These are phyloP conservation scores for Phylloporus scabripes DNA, from an alignment of 768 basidiomycete genomes.

Conservation along the genomic window DNA sequence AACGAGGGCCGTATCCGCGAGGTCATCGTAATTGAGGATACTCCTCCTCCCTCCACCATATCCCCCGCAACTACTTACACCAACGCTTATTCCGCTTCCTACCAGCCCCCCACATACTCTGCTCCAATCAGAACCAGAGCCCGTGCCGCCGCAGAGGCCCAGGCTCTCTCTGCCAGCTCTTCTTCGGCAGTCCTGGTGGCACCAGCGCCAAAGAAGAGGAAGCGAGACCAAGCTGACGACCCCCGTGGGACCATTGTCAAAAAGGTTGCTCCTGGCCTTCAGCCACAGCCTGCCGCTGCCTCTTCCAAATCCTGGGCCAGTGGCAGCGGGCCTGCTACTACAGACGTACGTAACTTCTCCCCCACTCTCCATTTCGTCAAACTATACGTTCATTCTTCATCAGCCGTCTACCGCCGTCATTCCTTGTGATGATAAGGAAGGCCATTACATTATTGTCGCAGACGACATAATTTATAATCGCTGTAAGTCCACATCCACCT, in stretches of 20 bases:
- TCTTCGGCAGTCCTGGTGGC: slow-evolving; percentile 60
- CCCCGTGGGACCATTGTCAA: slow-evolving; percentile 61
- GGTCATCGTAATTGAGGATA: slow-evolving; percentile 91
- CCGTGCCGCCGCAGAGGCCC: slow-evolving; percentile 80
- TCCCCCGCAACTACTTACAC: slow-evolving; percentile 70
- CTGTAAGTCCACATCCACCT: slow-evolving; percentile 47
- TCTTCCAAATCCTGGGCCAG: slow-evolving; percentile 63
- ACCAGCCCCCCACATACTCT: slow-evolving; percentile 70
- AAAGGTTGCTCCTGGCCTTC: slow-evolving; percentile 50
- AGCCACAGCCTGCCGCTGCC: slow-evolving; percentile 44
- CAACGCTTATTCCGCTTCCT: slow-evolving; percentile 68
- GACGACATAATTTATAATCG: slow-evolving; percentile 85
- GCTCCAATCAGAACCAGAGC: slow-evolving; percentile 81
- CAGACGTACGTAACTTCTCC: slow-evolving; percentile 52
- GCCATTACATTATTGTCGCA: slow-evolving; percentile 93
- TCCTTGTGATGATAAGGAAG: slow-evolving; percentile 95
- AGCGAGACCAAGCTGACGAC: slow-evolving; percentile 71
- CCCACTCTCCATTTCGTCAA: slow-evolving; percentile 5
- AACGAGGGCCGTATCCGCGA: slow-evolving; percentile 69
- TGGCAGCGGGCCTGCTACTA: slow-evolving; percentile 56
- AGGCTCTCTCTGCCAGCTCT: slow-evolving; percentile 60
- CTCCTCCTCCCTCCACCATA: slow-evolving; percentile 71
- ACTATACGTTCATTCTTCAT: slow-evolving; percentile 23
- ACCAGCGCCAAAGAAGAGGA: slow-evolving; percentile 79
- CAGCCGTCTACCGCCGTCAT: slow-evolving; percentile 63